Evolutionary conservation across 1,284 basidiomycete genomes (phyloP).

Genomic region (Cutaneotrichosporon spelunceum): DNA sequence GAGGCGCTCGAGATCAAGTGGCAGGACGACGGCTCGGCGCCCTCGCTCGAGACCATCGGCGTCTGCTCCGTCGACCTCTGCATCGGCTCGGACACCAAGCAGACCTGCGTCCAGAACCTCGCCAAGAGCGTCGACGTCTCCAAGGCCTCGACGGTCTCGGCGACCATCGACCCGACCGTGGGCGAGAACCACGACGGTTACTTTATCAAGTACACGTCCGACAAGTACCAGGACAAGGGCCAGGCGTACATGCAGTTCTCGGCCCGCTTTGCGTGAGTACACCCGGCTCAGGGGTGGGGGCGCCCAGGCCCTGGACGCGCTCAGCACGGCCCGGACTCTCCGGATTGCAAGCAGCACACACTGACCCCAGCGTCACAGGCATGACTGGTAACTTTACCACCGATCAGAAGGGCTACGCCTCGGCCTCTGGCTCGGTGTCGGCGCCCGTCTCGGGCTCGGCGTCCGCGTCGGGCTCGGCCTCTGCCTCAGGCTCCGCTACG

Average conservation of each 20-base stretch:
- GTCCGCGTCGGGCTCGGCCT: not conserved
- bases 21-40: conserved; percentile 61
- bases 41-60: conserved; percentile 62
- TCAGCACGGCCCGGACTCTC: too few relatives aligned
- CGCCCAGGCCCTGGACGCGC: too few relatives aligned
- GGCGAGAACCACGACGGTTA: conserved; percentile 59
- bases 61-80: conserved; percentile 64
- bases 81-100: conserved; percentile 50
- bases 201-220: conserved; percentile 63
- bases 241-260: conserved; percentile 71
- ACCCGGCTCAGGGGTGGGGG: too few relatives aligned
- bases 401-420: conserved; percentile 29
- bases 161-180: conserved; percentile 61
- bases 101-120: conserved; percentile 66
- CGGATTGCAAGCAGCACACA: too few relatives aligned
- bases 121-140: conserved; percentile 62
- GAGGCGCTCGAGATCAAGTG: conserved; percentile 62
- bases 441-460: conserved; percentile 23
- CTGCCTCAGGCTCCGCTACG: conserved; percentile 17
- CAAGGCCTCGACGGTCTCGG: conserved; percentile 56
- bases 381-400: conserved; percentile 50
- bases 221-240: conserved; percentile 54
- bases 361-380: conserved; percentile 31
- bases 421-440: not conserved
- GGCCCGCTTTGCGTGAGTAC: conserved; percentile 61